Conservation (phyloP, 495 filamentous ascomycete species). For the Penicillium salamii region DNA sequence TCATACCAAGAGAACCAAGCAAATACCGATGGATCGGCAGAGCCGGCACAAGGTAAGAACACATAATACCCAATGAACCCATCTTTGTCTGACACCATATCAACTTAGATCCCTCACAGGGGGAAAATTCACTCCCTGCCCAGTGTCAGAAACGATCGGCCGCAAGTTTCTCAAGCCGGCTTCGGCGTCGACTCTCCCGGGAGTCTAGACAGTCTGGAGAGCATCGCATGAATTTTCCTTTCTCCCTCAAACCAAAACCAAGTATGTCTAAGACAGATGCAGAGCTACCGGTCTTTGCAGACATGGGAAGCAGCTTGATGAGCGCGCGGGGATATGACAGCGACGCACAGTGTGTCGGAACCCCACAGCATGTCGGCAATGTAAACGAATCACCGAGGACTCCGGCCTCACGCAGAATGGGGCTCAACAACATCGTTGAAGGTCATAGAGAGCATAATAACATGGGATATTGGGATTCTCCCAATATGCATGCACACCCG, state of each 20-base stretch:
- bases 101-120: background rate
- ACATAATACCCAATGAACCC: background rate
- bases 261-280: constrained; percentile 4
- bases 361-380: constrained; percentile 21
- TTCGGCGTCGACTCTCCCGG: constrained; percentile 38
- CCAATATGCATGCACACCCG: background rate
- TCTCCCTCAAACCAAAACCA: constrained; percentile 20
- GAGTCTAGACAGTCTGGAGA: constrained; percentile 20
- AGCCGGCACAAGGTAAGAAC: background rate
- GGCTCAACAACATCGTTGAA: constrained; percentile 20
- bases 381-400: constrained; percentile 3
- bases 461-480: constrained; percentile 8
- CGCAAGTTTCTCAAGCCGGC: constrained; percentile 25
- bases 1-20: background rate
- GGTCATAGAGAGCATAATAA: constrained; percentile 17
- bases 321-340: constrained; percentile 47
- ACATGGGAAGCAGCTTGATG: constrained; percentile 36
- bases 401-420: constrained; percentile 9
- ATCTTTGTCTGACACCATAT: background rate
- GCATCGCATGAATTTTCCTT: constrained; percentile 17
- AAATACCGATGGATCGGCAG: background rate
- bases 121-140: background rate
- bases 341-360: constrained; percentile 41
- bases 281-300: constrained; percentile 12
- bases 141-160: background rate